Evolutionary conservation across 2,329 filamentous ascomycete species (phyloP), one percentile per base, ranked within the genome.

Genomic region (Teratosphaeria zuluensis): DNA sequence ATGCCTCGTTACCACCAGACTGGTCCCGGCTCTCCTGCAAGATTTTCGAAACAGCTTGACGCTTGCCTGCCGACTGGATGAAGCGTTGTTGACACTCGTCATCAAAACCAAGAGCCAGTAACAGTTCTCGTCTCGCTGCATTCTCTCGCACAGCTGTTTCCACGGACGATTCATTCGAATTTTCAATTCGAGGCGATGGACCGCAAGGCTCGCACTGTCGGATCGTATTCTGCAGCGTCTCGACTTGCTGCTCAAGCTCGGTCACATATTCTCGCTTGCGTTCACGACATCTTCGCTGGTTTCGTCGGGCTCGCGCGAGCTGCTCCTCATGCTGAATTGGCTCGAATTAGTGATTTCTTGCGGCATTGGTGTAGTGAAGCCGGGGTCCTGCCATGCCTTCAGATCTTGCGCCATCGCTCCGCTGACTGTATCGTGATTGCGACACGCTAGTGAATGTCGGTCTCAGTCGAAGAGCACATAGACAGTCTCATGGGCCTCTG

Each of bases 271-370:
- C 52, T n/a, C 52, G 52, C 52, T 53, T 53, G 12, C 52, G 52
- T 19, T 53, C 52, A 30, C 52, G 52, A 19, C 52, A 53, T 7
- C 52, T 21, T 21, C 32, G 52, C 52, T 53, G 52, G 12, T 53
- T 53, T 1, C 52, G 52, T 11, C 52, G 52, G 21, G 32, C 32
- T 31, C 52, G 52, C 1, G 52, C 52, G 16, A 53, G 52, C 32
- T 53, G 52, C 32, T 53, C 52, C 16, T 53, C 24, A 14, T 53
- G 32, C 52, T 21, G 61, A 63, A 57, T 69, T 48, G 65, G 66
- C 57, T 66, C 65, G 21, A 81, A 63, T 66, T 73, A 72, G 66
- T 77, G 76, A 19, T 19, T 48, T 8, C 5, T 48, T 21, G 12
- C 8, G 16, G 42, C 3, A 8, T 19, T 48, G n/a, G 1, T 48